A percentile compares a stretch with the other conserved stretches of the same genome.
Evolutionary conservation across 495 filamentous ascomycete genomes (phyloP).

Genomic region (Aspergillus mulundensis): DNA sequence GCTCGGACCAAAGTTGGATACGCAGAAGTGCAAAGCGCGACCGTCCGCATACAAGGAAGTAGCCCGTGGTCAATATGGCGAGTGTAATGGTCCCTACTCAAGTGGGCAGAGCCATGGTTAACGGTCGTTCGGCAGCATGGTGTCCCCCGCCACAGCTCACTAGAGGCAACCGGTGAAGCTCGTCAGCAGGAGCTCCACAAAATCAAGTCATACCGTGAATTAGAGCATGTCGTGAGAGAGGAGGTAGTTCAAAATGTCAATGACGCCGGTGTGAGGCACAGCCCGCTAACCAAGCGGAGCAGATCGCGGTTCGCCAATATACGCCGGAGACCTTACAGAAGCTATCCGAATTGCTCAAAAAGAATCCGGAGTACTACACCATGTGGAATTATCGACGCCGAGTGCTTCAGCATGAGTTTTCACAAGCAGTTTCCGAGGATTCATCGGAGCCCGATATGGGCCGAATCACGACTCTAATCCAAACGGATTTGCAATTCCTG

Average conservation of each 20-base stretch:
- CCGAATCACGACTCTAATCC: constrained; percentile 48
- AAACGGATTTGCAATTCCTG: constrained; percentile 72
- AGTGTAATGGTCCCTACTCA: constrained; percentile 35
- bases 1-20: neutral
- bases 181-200: constrained; percentile 65
- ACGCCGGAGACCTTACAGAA: constrained; percentile 63
- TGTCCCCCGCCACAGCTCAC: constrained; percentile 58
- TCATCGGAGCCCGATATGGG: constrained; percentile 18
- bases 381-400: constrained; percentile 93
- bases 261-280: neutral
- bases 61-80: constrained; percentile 35
- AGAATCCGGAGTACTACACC: constrained; percentile 97
- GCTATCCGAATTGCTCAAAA: constrained; percentile 73
- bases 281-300: constrained; percentile 5
- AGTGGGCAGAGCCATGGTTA: constrained; percentile 11
- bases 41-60: neutral
- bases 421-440: constrained; percentile 18
- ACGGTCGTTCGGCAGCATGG: constrained; percentile 61
- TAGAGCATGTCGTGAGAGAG: constrained; percentile 61
- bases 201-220: constrained; percentile 71
- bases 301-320: constrained; percentile 58
- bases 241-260: constrained; percentile 39
- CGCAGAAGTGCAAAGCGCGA: neutral
- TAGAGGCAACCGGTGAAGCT: constrained; percentile 58
- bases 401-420: constrained; percentile 49